Evolutionary conservation across 129 eudicot genomes (phyloP), one percentile per base, ranked within the genome.

Genomic region (Helianthus tuberosus): DNA sequence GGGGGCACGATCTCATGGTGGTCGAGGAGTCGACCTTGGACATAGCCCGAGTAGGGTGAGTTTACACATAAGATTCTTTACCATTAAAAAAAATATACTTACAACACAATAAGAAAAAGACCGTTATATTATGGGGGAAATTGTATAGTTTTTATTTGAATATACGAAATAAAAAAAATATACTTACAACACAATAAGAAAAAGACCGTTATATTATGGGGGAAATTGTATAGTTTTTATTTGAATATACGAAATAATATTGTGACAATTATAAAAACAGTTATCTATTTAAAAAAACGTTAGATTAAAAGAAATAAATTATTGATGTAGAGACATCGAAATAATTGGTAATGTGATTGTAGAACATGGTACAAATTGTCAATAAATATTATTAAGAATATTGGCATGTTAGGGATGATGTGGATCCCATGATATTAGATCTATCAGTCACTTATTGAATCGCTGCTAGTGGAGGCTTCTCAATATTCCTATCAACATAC

Each of bases 351-450:
- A 52, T 23, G 51, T 50, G 72, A 75, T 75, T 64, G 46, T 51
- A 64, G 79, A 75, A 75, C 79, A 64, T 75, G 79, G 36, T 64
- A 75, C 71, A 64, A 51, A 50, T 75, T 64, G 79, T 27, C 54
- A 39, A 20, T 50, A 12, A 35, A 16, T 64, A 75, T 51, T 71
- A 41, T 54, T 66, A 43, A 66, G 80, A 75, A 75, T 55, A 74
- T 75, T 20, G 55, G 67, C 80, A 75, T 75, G 80, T 66, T 75
- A 65, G 66, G 52, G 79, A 51, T 75, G 79, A 62, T 71, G 47
- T 60, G 80, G 67, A 66, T 66, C 73, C 67, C 79, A 75, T 75
- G 54, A 75, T 50, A 52, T 17, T 17, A 51, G 11, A 39, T 68
- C 55, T 13, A 68, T 25, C 16, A 52, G 1, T 75, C 72, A 66